Evolutionary conservation across 2,329 filamentous ascomycete genomes (phyloP), one percentile per base, ranked within the genome.

Genomic region (Leptodontidium sp.): DNA sequence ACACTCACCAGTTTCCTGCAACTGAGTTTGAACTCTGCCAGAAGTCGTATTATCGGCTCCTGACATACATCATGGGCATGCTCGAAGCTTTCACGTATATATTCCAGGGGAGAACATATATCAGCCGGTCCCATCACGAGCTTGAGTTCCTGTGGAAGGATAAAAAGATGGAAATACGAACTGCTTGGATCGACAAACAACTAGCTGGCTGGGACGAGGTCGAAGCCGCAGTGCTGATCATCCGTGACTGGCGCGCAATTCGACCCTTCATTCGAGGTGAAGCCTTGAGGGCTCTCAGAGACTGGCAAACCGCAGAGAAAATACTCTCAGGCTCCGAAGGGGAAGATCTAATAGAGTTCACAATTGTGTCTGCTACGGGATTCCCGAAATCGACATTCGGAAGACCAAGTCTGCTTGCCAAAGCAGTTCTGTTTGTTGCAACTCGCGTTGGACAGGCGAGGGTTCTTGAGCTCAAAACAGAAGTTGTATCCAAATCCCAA

Each of bases 11-110:
- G 21, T 73, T 71, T 62, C 72, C 72, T 2, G 14, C 53, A n/a
- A 55, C 35, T 29, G 66, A 71, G 24, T 68, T 72, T 35, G 67
- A 70, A 26, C 32, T 71, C 35, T 66, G 66, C 24, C 71, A 71
- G 52, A 71, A 74, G 49, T 71, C 64, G 12, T 72, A 70, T 40
- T 74, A 73, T 29, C 29, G 32, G 38, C 59, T 74, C 12, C 66
- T 74, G 1, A 70, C 71, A 47, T 72, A 72, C 35, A 62, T 73
- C 15, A 73, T 74, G 72, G 71, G 72, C 12, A 59, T 70, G 32
- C 52, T 74, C 2, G 61, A 69, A 38, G 67, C 64, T 14, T 55
- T 73, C 40, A 50, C 65, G 4, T n/a, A 49, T 5, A 69, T 73
- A 32, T 73, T 71, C 45, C 65, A 70, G 14, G 70, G 71, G 14